Evolutionary conservation across 352 stramenopile species (phyloP), one percentile per base, ranked within the genome.

Genomic region (Phytophthora idaei): DNA sequence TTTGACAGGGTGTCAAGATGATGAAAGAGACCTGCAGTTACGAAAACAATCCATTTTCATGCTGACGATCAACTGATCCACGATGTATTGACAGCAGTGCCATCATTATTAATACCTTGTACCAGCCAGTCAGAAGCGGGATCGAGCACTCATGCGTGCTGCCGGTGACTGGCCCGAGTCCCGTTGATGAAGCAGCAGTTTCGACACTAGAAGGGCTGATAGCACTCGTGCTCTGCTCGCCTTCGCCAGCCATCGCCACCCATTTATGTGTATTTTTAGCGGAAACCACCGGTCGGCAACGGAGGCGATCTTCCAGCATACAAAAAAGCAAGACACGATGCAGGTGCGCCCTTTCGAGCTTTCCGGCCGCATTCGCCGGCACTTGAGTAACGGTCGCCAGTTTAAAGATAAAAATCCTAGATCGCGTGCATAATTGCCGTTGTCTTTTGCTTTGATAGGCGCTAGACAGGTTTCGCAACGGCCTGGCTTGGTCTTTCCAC

Each of bases 381-480:
- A 34, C 45, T 63, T 34, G 15, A 15, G 56, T 42, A 65, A 71
- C 63, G 34, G 50, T 52, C 36, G 29, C 32, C 17, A 55, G 25
- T 64, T 37, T 37, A 63, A 63, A 61, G 47, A 69, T 69, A 69
- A 36, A 58, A 63, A 56, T 42, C 44, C 28, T 51, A 14, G 50
- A 44, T 55, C 39, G 29, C n/a, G 50, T 32, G 41, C 27, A 41
- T 31, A 57, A 5, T 27, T 28, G 6, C 37, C 36, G 11, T 17
- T 39, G 21, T 21, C 21, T 21, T 21, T 21, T 50, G 21, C 11
- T 25, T 11, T 39, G 47, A 32, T 36, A 50, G 44, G 31, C 17
- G 27, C 46, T 34, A 41, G 12, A 39, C 50, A 28, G 54, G 70
- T 77, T 77, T 77, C 70, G 57, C 66, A 77, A 77, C 70, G 51